Evolutionary conservation across 2,329 filamentous ascomycete species (phyloP).

Genomic region (Epichloe scottii): DNA sequence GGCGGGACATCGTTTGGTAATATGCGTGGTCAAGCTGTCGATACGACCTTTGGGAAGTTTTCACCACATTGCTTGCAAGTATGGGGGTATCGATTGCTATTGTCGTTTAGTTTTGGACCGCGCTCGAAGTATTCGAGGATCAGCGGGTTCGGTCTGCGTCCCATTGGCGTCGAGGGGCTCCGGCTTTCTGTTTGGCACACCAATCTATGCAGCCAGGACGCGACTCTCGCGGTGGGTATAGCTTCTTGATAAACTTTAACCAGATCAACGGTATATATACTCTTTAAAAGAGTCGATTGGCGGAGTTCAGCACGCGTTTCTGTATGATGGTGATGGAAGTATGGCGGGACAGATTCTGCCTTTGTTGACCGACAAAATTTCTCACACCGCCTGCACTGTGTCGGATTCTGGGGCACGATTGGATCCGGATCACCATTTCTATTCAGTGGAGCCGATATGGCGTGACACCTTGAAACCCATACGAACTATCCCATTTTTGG

Average conservation of each 20-base stretch:
- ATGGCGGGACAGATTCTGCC: slow-evolving; percentile 20
- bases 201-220: slow-evolving; percentile 15
- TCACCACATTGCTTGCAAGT: slow-evolving; percentile 82
- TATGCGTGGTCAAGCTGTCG: slow-evolving; percentile 68
- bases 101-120: slow-evolving; percentile 74
- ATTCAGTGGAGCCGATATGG: neutral
- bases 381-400: slow-evolving; percentile 19
- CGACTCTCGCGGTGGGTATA: slow-evolving; percentile 6
- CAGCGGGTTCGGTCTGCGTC: slow-evolving; percentile 70
- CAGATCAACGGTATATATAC: neutral
- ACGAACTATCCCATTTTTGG: too few relatives aligned
- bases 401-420: neutral
- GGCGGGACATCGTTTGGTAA: slow-evolving; percentile 77
- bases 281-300: neutral
- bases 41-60: slow-evolving; percentile 80
- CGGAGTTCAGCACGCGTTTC: neutral
- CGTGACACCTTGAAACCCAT: too few relatives aligned
- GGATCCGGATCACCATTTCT: neutral
- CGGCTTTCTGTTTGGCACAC: slow-evolving; percentile 9
- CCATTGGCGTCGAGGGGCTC: slow-evolving; percentile 41
- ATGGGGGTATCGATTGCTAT: slow-evolving; percentile 84
- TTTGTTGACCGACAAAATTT: slow-evolving; percentile 22
- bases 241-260: neutral
- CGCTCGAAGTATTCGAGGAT: slow-evolving; percentile 83
- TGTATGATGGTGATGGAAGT: slow-evolving; percentile 6